Evolutionary conservation across 2,329 filamentous ascomycete genomes (phyloP), one percentile per base, ranked within the genome.

Genomic region (Colletotrichum simmondsii): DNA sequence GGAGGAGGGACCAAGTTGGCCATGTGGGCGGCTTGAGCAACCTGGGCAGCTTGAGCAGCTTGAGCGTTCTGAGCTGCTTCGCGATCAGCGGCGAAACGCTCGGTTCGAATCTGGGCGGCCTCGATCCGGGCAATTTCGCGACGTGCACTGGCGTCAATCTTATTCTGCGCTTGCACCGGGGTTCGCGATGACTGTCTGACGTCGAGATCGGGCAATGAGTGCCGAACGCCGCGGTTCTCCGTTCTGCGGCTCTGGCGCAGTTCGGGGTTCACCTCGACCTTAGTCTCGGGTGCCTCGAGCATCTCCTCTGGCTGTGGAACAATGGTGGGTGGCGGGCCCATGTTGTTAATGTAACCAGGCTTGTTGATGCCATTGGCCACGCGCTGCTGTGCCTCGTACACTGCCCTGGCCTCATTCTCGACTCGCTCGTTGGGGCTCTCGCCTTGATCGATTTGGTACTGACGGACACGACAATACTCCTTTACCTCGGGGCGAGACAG

Each of bases 401-500:
- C 87, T 1, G 89, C 89, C 65, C 84, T 83, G 2, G 79, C 80
- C 75, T 90, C 88, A 75, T 92, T 91, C 1, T 80, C 79, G 5
- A 80, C 77, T 22, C 85, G 84, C 2, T 90, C 84, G 0, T 85
- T 85, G 0, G 84, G 78, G 0, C 77, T 79, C 78, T 92, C 90
- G 28, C 86, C 87, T 5, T 82, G 80, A 59, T 91, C 89, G 0
- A 91, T 80, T 75, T 92, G 89, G 58, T 81, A 85, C 77, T 92
- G 89, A 4, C 90, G 88, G 52, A 92, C 85, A 22, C 90, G 89
- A 63, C 88, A 89, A 75, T 92, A 92, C 76, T 92, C 90, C 78
- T 92, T 92, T 61, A 92, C 84, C 75, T 92, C 90, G 1, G 85
- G 82, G 11, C 90, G 82, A 4, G 80, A 85, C 1, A 92, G 80